A percentile compares a stretch with the other conserved stretches of the same genome.
phyloP scores from a whole-genome alignment of 192 early-diverging fungal species.

The Thamnidium elegans region DNA sequence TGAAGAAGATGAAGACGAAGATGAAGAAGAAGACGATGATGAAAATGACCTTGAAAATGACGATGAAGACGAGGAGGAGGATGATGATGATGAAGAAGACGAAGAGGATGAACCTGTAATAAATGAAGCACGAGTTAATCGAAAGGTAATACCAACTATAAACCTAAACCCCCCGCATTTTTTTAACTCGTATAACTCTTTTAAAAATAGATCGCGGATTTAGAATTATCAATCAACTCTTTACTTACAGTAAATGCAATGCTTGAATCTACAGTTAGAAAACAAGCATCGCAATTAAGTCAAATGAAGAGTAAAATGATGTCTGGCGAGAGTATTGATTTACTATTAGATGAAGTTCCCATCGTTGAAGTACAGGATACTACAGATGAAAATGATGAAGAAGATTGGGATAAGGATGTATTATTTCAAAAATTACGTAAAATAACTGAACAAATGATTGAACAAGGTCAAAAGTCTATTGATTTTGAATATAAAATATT shows the following conservation, averaged over 20 bases:
- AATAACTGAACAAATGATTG: conserved; percentile 30
- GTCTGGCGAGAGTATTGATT: neutral
- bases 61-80: neutral
- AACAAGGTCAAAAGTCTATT: conserved; percentile 29
- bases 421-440: conserved; percentile 25
- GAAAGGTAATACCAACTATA: conserved; percentile 13
- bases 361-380: neutral
- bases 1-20: neutral
- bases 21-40: neutral
- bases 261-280: conserved; percentile 48
- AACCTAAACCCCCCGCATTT: neutral
- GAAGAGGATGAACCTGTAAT: conserved; percentile 6
- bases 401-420: conserved; percentile 35
- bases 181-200: neutral
- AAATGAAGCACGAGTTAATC: conserved; percentile 21
- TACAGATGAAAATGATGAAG: conserved; percentile 1
- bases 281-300: conserved; percentile 46
- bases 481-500: conserved; percentile 28
- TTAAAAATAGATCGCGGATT: conserved; percentile 50
- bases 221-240: conserved; percentile 55
- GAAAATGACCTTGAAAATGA: neutral
- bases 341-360: neutral
- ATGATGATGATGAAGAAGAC: neutral
- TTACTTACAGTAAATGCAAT: conserved; percentile 48
- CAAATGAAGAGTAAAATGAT: conserved; percentile 38